These are phyloP conservation scores for Backusella westeae DNA, from an alignment of 192 early-diverging fungal species.

Conservation along the genomic window DNA sequence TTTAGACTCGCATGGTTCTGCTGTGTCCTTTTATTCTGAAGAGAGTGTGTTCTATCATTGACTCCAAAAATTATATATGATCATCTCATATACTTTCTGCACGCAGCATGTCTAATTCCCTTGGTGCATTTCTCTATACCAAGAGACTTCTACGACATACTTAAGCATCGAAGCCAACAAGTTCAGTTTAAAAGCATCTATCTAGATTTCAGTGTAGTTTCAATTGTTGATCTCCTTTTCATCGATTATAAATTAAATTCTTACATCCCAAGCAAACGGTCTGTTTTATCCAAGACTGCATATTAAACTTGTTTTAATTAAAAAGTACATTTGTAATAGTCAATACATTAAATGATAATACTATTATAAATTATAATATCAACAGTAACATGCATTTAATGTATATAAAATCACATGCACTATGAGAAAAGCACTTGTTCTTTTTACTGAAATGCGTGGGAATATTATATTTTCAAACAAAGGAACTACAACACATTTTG, in stretches of 20 bases:
- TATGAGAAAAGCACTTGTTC: neutral
- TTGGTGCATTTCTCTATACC: neutral
- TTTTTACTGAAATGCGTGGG: neutral
- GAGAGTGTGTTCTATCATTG: too few relatives aligned
- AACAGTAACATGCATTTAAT: neutral
- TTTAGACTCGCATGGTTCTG: neutral
- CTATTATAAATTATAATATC: neutral
- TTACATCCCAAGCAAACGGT: neutral
- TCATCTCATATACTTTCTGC: neutral
- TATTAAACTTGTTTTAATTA: constrained; percentile 7
- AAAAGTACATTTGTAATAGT: neutral
- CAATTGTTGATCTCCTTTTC: neutral
- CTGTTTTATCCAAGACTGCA: neutral
- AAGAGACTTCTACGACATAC: neutral
- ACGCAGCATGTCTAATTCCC: neutral
- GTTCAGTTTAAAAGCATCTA: neutral
- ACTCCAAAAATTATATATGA: neutral
- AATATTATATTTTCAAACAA: neutral
- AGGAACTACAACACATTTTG: neutral
- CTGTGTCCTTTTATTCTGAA: neutral
- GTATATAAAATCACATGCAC: neutral
- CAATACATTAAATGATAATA: neutral
- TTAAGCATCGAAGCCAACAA: neutral
- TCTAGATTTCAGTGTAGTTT: neutral
- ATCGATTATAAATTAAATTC: neutral